Percentiles rank a stretch among this genome's conserved stretches.
These are phyloP conservation scores for Linnemannia schmuckeri DNA, from an alignment of 192 early-diverging fungal genomes.

Conservation along the genomic window DNA sequence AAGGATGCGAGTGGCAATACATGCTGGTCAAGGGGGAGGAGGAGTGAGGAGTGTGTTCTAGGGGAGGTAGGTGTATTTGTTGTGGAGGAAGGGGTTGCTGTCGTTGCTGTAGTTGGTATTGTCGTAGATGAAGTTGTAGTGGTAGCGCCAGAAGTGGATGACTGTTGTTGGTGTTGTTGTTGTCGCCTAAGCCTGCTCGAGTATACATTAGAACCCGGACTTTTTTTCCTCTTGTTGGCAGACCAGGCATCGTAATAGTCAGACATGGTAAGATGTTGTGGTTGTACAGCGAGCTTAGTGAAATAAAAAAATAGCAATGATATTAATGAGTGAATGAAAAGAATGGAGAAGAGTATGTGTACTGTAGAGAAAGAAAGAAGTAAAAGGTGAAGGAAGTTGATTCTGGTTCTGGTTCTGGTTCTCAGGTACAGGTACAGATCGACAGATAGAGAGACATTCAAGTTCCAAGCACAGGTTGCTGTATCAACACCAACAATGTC, in stretches of 20 bases:
- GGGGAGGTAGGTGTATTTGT: background rate
- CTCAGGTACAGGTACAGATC: background rate
- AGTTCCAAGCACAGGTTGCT: background rate
- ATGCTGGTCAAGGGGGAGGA: background rate
- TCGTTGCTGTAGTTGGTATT: background rate
- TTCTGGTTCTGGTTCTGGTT: background rate
- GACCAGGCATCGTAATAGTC: slow-evolving; percentile 54
- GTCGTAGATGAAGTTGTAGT: background rate
- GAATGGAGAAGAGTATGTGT: background rate
- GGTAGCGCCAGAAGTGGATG: background rate
- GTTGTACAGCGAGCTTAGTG: background rate
- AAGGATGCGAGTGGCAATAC: background rate
- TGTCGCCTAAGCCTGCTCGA: slow-evolving; percentile 13
- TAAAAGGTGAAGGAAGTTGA: background rate
- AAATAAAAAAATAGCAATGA: background rate
- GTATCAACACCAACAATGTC: background rate
- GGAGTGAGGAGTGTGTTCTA: background rate
- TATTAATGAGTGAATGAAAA: background rate
- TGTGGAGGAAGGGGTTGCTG: background rate
- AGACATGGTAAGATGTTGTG: slow-evolving; percentile 13
- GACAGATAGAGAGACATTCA: background rate
- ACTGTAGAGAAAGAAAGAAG: background rate
- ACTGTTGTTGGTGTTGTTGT: background rate
- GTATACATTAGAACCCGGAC: background rate
- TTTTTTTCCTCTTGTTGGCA: slow-evolving; percentile 38